Evolutionary conservation across 257 asterid genomes (phyloP), one percentile per base, ranked within the genome.

Genomic region (Nicotiana noctiflora): DNA sequence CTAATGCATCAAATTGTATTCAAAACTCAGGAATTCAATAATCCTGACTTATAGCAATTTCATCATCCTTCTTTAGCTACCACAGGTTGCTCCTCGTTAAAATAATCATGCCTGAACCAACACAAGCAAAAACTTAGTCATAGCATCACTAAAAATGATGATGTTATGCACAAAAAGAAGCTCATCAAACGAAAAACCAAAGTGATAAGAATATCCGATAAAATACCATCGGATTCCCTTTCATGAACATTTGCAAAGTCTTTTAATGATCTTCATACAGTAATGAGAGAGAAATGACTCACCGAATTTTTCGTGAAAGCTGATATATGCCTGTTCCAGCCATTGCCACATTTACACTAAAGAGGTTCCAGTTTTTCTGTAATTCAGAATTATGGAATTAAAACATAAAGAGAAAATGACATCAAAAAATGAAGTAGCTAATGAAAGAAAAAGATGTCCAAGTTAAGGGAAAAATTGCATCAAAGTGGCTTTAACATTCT

Each of bases 331-430:
- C 98, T 1, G 98, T 94, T 31, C 93, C 91, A 14, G 97, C 98
- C 97, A 94, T 94, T 63, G 93, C 98, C 72, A 93, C 84, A 86
- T 91, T 94, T 44, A 93, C 98, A 61, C 97, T 93, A 67, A 94
- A 89, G 40, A 94, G 98, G 75, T 94, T 94, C 97, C 97, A 94
- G 86, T 94, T 94, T 66, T 90, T 94, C 97, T 94, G 97, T 92
- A 90, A 56, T 31, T 61, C 87, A 88, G 53, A 86, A 83, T 49
- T 34, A 78, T 77, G 13, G 79, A 34, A 57, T 63, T 59, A 21
- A 56, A 25, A 49, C 14, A 60, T 25, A 60, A 32, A 83, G 13
- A 53, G 21, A 59, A 11, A 74, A 49, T 8, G 59, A 46, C 2
- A 8, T 1, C 61, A 25, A 9, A 49, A 51, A 74, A 74, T 23